These are phyloP conservation scores for Aquilaria yunnanensis DNA, from an alignment of 345 rosid genomes.

Conservation along the genomic window DNA sequence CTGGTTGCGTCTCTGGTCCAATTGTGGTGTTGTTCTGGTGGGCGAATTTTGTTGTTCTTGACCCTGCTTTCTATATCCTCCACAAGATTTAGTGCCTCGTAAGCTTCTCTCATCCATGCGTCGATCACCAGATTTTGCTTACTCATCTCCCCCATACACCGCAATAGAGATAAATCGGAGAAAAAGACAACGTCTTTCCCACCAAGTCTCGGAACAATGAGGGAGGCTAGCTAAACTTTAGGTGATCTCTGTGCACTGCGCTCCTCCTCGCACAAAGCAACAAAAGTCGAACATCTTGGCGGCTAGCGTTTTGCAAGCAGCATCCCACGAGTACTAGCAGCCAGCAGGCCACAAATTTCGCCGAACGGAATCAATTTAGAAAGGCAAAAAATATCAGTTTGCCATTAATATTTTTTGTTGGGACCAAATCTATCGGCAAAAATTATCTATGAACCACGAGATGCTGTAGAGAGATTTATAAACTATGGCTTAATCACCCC, in stretches of 20 bases:
- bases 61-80: conserved; percentile 35
- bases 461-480: too few relatives aligned
- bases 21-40: not conserved
- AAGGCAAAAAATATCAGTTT: too few relatives aligned
- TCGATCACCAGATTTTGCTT: conserved; percentile 20
- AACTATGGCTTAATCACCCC: too few relatives aligned
- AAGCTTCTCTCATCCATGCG: conserved; percentile 55
- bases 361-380: too few relatives aligned
- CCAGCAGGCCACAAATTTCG: too few relatives aligned
- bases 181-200: not conserved
- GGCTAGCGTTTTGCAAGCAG: too few relatives aligned
- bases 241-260: too few relatives aligned
- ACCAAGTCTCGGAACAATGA: not conserved
- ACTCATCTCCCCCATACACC: conserved; percentile 11
- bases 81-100: conserved; percentile 30
- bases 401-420: too few relatives aligned
- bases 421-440: too few relatives aligned
- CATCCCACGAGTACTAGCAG: too few relatives aligned
- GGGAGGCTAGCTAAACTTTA: not conserved
- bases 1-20: conserved; percentile 18
- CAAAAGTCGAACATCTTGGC: not conserved
- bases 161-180: not conserved
- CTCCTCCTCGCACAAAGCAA: not conserved
- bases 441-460: too few relatives aligned
- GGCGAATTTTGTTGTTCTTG: conserved; percentile 14